phyloP scores from a whole-genome alignment of 345 rosid species.

The Populus nigra region DNA sequence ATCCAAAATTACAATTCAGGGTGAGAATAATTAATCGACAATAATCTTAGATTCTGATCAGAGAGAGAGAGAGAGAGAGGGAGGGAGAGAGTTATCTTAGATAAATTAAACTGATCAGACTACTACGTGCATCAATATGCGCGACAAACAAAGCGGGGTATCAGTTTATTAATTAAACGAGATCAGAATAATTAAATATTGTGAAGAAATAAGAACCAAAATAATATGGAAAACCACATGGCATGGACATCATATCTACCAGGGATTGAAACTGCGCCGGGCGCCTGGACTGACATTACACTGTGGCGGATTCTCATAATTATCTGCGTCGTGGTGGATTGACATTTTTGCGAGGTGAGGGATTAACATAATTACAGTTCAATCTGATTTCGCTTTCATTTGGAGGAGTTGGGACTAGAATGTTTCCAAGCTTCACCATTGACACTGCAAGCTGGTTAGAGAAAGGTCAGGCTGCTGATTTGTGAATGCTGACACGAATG shows the following conservation, averaged over 20 bases:
- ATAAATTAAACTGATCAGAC: background rate
- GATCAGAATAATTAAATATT: background rate
- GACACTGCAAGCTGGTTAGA: slow-evolving; percentile 51
- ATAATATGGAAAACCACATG: background rate
- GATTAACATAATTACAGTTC: slow-evolving; percentile 35
- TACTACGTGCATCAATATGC: background rate
- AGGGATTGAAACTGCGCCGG: background rate
- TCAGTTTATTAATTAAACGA: background rate
- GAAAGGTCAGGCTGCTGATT: slow-evolving; percentile 36
- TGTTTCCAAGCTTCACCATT: slow-evolving; percentile 55
- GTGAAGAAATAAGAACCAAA: background rate
- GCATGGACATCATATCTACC: background rate
- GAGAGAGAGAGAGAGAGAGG: background rate
- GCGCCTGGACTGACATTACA: background rate
- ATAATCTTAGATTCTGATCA: no score
- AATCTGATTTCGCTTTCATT: slow-evolving; percentile 43
- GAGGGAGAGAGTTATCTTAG: background rate
- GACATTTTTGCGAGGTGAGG: background rate
- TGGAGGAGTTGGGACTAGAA: slow-evolving; percentile 23
- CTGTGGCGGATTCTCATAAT: background rate
- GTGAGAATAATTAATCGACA: background rate
- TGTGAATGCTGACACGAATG: slow-evolving; percentile 41
- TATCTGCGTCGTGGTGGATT: background rate
- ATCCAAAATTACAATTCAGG: background rate
- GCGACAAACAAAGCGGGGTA: background rate